Evolutionary conservation across 495 filamentous ascomycete species (phyloP).

Genomic region (Aspergillus bridgeri): DNA sequence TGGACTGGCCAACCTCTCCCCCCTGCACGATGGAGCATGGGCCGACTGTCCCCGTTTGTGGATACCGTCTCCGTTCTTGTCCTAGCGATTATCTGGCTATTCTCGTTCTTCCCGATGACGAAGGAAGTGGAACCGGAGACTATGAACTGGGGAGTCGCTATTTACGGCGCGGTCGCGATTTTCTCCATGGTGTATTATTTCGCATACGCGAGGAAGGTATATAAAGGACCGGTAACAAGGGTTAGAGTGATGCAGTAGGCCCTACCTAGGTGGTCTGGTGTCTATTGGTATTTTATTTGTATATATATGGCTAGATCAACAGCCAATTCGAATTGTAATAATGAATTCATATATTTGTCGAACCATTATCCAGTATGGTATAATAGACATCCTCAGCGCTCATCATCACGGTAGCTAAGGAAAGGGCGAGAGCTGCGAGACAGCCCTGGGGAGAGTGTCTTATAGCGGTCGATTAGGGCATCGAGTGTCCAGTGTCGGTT

Average conservation of each 20-base stretch:
- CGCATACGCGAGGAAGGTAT: background rate
- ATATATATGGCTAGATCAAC: too few relatives aligned
- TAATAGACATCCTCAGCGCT: background rate
- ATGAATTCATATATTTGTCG: too few relatives aligned
- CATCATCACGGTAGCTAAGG: background rate
- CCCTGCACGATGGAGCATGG: conserved; percentile 36
- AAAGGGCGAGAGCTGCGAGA: too few relatives aligned
- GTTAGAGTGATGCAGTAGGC: background rate
- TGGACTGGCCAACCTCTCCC: conserved; percentile 35
- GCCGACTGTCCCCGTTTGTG: conserved; percentile 19
- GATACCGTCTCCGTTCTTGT: conserved; percentile 2
- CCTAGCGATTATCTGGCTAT: conserved; percentile 30
- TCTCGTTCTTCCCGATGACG: conserved; percentile 38
- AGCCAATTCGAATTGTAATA: too few relatives aligned
- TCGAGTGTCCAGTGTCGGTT: too few relatives aligned
- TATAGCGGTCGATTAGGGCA: too few relatives aligned
- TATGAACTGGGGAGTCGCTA: conserved; percentile 44
- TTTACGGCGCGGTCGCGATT: conserved; percentile 30
- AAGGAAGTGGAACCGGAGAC: conserved; percentile 21
- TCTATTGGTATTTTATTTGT: too few relatives aligned
- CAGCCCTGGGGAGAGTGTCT: too few relatives aligned
- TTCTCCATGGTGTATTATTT: conserved; percentile 28
- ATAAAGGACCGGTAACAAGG: background rate
- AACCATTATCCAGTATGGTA: background rate
- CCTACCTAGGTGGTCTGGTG: too few relatives aligned